These are phyloP conservation scores for Reutealis trisperma DNA, from an alignment of 345 rosid genomes.

Conservation along the genomic window DNA sequence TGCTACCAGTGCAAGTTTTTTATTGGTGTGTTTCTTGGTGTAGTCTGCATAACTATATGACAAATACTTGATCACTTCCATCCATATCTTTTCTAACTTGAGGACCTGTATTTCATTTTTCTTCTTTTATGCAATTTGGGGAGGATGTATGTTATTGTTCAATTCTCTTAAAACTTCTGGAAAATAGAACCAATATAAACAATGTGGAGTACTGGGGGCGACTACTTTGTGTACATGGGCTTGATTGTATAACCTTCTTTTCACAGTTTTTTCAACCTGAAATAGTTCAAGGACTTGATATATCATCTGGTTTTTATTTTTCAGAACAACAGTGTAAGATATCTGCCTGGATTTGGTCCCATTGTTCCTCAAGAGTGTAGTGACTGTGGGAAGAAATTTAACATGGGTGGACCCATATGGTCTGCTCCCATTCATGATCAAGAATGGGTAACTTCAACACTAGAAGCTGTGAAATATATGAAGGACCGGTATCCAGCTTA, in stretches of 20 bases:
- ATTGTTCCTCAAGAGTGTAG: constrained; percentile 86
- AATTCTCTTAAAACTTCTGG: neutral
- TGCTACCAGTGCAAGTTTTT: neutral
- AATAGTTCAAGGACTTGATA: neutral
- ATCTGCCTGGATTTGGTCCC: constrained; percentile 95
- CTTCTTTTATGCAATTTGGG: neutral
- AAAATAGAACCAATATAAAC: no score
- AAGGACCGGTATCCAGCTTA: constrained; percentile 89
- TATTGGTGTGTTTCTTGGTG: neutral
- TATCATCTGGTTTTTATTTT: neutral
- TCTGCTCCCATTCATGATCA: constrained; percentile 95
- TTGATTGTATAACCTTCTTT: constrained; percentile 2
- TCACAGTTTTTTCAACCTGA: neutral
- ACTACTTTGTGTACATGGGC: neutral
- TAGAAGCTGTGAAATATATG: constrained; percentile 69
- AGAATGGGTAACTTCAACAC: constrained; percentile 76
- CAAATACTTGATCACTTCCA: neutral
- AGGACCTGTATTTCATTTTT: neutral
- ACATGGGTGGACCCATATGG: constrained; percentile 99
- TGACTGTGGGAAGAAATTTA: constrained; percentile 91
- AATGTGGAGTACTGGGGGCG: no score
- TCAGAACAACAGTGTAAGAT: constrained; percentile 82
- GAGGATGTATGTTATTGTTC: neutral
- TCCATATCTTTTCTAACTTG: neutral
- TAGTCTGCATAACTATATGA: neutral